These are phyloP conservation scores for Omphalotus guepiniiformis DNA, from an alignment of 768 basidiomycete genomes.

Conservation along the genomic window DNA sequence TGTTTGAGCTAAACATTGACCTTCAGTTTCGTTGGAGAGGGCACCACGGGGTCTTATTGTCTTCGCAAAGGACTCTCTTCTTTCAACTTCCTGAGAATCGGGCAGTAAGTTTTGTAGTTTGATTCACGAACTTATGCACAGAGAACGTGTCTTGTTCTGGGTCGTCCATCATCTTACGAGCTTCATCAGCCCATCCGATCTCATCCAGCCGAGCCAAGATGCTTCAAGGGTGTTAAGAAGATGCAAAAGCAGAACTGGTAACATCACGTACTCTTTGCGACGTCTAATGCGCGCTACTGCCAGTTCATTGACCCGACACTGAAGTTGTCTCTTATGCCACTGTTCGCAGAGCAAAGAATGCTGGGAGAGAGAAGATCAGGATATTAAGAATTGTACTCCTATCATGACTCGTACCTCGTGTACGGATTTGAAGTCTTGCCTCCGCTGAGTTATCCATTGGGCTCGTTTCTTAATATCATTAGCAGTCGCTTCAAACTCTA, in stretches of 20 bases:
- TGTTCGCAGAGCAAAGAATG: neutral
- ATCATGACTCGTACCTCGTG: too few relatives aligned
- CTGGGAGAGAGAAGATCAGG: neutral
- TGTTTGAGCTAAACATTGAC: too few relatives aligned
- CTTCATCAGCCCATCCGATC: slow-evolving; percentile 4
- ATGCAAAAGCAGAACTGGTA: too few relatives aligned
- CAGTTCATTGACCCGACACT: neutral
- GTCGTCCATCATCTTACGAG: neutral
- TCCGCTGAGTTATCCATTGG: neutral
- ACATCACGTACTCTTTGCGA: neutral
- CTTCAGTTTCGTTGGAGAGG: too few relatives aligned
- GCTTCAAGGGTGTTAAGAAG: neutral
- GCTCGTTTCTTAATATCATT: neutral
- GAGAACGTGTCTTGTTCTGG: neutral
- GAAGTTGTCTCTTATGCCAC: neutral
- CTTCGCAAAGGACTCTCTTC: too few relatives aligned
- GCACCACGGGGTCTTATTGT: too few relatives aligned
- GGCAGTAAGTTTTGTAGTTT: slow-evolving; percentile 4
- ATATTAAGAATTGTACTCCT: neutral
- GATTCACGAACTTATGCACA: slow-evolving; percentile 4
- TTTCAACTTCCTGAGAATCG: too few relatives aligned
- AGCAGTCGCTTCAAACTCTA: neutral
- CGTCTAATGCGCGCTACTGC: neutral
- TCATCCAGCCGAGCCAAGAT: slow-evolving; percentile 2
- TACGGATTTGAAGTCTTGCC: neutral